phyloP scores from a whole-genome alignment of 208 protist genomes.

The Leptomonas seymouri region DNA sequence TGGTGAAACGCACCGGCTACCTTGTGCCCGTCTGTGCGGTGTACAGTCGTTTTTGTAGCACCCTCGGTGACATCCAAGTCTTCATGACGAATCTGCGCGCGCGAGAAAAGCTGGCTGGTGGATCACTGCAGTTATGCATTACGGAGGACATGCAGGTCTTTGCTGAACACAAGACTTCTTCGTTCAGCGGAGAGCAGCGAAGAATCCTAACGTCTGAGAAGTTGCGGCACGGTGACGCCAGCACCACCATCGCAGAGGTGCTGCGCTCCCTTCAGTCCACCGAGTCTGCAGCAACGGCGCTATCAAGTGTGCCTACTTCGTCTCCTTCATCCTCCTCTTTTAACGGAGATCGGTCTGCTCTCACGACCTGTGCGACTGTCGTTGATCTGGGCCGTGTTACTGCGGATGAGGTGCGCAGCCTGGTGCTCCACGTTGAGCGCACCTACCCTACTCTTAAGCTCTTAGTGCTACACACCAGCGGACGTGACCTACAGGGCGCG shows the following conservation, averaged over 20 bases:
- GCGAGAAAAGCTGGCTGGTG: constrained; percentile 1
- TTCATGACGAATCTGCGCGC: constrained; percentile 7
- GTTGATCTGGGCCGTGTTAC: constrained; percentile 20
- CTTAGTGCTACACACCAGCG: constrained; percentile 58
- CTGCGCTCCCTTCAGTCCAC: constrained; percentile 4
- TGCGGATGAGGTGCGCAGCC: constrained; percentile 14
- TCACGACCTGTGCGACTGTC: not conserved
- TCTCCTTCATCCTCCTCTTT: not conserved
- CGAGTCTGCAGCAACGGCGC: not conserved
- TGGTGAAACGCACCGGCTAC: not conserved
- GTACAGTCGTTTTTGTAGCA: constrained; percentile 21
- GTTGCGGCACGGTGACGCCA: constrained; percentile 15
- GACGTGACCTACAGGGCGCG: constrained; percentile 55
- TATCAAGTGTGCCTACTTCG: not conserved
- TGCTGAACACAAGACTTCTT: constrained; percentile 11
- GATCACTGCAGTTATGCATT: constrained; percentile 23
- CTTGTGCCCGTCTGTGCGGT: too few relatives aligned
- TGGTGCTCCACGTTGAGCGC: constrained; percentile 17
- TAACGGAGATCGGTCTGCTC: too few relatives aligned
- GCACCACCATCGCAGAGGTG: constrained; percentile 22
- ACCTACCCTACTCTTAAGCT: constrained; percentile 55
- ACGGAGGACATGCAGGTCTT: constrained; percentile 28
- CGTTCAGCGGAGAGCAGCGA: not conserved
- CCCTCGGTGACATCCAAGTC: constrained; percentile 17
- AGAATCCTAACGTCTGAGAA: not conserved